Base-by-base conservation (phyloP, 257 asterid genomes). In the Nicotiana tabacum region DNA sequence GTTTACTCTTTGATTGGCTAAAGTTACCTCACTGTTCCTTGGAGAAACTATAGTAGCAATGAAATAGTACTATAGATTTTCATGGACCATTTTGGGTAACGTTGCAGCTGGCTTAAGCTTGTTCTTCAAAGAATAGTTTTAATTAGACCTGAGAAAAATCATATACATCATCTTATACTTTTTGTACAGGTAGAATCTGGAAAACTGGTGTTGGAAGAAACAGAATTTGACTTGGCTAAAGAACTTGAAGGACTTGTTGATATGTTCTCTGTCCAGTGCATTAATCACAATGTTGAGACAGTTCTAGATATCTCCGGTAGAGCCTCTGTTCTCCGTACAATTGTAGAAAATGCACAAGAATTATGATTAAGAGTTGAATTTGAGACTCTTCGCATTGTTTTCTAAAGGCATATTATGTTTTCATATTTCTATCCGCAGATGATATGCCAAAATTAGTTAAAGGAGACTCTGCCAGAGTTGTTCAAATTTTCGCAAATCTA, bases 221-320 rank as follows among this genome's bases (percentile, higher is more conserved):
- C 92, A 13, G 98, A 95, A 85, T 95, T 95, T 80, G 97, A 95
- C 85, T 86, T 95, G 87, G 91, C 94, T 37, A 89, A 95, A 87
- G 99, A 95, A 66, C 99, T 95, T 82, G 99, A 95, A 94, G 99
- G 98, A 70, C 97, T 95, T 43, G 89, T 91, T 0, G 99, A 95
- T 85, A 91, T 93, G 97, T 93, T 92, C 85, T 95, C 98, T 39
- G 97, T 95, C 58, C 99, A 95, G 88, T 89, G 99, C 88, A 91
- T 92, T 77, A 91, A 93, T 91, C 95, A 92, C 85, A 91, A 92
- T 68, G 96, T 93, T 27, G 98, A 95, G 89, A 93, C 91, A 16
- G 90, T 95, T 84, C 92, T 95, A 85, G 98, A 95, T 89, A 90
- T 95, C 84, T 90, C 97, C 33, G 99, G 99, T 95, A 90, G 78